Evolutionary conservation across 305 asterid genomes (phyloP).

Genomic region (Lippia alba): DNA sequence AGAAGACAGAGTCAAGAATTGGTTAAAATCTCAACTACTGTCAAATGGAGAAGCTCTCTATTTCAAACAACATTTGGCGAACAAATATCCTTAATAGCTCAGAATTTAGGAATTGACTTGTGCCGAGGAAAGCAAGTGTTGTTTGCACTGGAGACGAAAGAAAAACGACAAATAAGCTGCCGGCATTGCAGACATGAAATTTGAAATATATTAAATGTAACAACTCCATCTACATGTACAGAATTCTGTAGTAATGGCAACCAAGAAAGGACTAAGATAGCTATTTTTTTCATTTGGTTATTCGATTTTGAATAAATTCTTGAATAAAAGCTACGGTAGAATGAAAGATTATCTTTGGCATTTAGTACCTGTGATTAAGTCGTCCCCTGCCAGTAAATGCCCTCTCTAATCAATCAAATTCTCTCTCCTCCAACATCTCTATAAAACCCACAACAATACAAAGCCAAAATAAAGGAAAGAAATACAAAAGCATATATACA

Average conservation of each 20-base stretch:
- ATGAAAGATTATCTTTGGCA: slow-evolving; percentile 1
- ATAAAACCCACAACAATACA: slow-evolving; percentile 2
- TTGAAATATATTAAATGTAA: slow-evolving; percentile 15
- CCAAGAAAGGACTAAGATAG: neutral
- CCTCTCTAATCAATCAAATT: slow-evolving; percentile 37
- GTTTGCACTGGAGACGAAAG: slow-evolving; percentile 35
- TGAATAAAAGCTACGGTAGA: neutral
- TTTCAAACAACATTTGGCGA: slow-evolving; percentile 32
- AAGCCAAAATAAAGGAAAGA: slow-evolving; percentile 15
- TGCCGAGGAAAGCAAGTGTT: slow-evolving; percentile 33
- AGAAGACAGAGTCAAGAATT: slow-evolving; percentile 41
- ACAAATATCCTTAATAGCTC: slow-evolving; percentile 33
- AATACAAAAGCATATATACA: slow-evolving; percentile 19
- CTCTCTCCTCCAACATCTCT: slow-evolving; percentile 21
- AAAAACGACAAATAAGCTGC: slow-evolving; percentile 39
- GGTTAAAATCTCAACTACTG: slow-evolving; percentile 18
- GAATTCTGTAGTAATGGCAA: slow-evolving; percentile 35
- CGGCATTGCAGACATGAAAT: slow-evolving; percentile 37
- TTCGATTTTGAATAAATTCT: too few species aligned
- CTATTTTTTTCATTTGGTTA: neutral
- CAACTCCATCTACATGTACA: slow-evolving; percentile 28
- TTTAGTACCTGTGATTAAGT: slow-evolving; percentile 26
- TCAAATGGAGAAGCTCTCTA: slow-evolving; percentile 28
- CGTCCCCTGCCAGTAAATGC: neutral
- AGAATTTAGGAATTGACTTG: slow-evolving; percentile 23